Percentiles rank a stretch among this genome's conserved stretches.
Conservation (phyloP, 176 grass and related monocot species). For the Avena insularis region DNA sequence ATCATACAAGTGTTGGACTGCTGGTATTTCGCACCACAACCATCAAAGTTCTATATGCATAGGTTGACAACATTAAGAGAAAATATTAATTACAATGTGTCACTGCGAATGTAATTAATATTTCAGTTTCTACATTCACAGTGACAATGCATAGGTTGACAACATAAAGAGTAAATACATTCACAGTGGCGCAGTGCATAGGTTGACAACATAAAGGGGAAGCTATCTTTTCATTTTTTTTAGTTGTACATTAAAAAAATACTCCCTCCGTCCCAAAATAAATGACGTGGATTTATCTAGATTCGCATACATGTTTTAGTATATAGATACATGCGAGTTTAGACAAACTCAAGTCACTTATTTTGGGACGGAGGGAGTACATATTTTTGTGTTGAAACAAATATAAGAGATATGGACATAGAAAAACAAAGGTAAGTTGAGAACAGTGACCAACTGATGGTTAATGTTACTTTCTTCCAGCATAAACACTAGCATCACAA, state of each 20-base stretch:
- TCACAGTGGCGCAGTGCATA: background rate
- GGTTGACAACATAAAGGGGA: conserved; percentile 9
- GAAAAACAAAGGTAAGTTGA: conserved; percentile 8
- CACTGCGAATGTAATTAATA: background rate
- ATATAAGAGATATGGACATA: conserved; percentile 6
- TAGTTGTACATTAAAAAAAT: background rate
- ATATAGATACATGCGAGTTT: no score
- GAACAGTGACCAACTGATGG: background rate
- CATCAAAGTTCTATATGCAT: conserved; percentile 15
- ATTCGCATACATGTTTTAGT: no score
- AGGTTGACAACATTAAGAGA: conserved; percentile 8
- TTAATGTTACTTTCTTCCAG: conserved; percentile 2
- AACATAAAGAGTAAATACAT: no score
- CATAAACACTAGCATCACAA: background rate
- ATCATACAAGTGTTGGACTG: background rate
- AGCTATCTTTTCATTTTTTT: background rate
- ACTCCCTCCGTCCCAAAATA: no score
- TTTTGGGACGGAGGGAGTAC: background rate
- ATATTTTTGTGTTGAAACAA: background rate
- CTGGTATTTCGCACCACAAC: background rate
- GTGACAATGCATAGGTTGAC: no score
- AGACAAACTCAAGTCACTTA: no score
- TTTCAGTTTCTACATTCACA: no score
- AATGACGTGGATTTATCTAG: no score
- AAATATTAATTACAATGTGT: conserved; percentile 4